phyloP scores from a whole-genome alignment of 441 rosid species.

The Arabidopsis lyrata region DNA sequence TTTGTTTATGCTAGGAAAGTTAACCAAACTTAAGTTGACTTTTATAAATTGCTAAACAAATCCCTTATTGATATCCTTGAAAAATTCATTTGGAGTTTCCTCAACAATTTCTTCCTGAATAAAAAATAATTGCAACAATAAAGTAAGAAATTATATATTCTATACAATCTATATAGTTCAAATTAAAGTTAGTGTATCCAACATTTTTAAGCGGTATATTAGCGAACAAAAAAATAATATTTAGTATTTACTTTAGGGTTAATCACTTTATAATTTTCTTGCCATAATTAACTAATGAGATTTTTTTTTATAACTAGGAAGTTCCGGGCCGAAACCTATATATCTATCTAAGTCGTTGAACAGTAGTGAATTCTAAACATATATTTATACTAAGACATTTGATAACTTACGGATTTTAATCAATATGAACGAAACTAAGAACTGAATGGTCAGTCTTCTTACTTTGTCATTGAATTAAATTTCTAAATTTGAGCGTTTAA shows the following conservation, averaged over 20 bases:
- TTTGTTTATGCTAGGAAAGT: slow-evolving; percentile 22
- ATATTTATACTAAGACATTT: too few relatives aligned
- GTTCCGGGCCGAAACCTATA: too few relatives aligned
- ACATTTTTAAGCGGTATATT: too few relatives aligned
- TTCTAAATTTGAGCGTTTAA: too few relatives aligned
- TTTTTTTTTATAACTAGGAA: too few relatives aligned
- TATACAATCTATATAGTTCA: too few relatives aligned
- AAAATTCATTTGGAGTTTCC: slow-evolving; percentile 7
- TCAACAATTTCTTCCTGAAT: background rate
- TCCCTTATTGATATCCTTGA: slow-evolving; percentile 23
- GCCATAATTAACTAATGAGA: too few relatives aligned
- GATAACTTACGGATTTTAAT: background rate
- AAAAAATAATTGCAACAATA: background rate
- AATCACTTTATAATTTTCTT: too few relatives aligned
- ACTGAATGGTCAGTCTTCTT: background rate
- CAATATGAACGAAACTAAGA: background rate
- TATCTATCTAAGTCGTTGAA: background rate
- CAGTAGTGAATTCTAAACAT: background rate
- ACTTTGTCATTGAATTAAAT: background rate
- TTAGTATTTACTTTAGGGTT: too few relatives aligned
- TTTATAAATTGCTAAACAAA: slow-evolving; percentile 18
- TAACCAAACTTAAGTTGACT: slow-evolving; percentile 5
- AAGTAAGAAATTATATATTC: background rate
- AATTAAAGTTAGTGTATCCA: too few relatives aligned
- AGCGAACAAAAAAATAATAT: too few relatives aligned